Evolutionary conservation across 306 rosid species (phyloP).

Genomic region (Sophora flavescens): DNA sequence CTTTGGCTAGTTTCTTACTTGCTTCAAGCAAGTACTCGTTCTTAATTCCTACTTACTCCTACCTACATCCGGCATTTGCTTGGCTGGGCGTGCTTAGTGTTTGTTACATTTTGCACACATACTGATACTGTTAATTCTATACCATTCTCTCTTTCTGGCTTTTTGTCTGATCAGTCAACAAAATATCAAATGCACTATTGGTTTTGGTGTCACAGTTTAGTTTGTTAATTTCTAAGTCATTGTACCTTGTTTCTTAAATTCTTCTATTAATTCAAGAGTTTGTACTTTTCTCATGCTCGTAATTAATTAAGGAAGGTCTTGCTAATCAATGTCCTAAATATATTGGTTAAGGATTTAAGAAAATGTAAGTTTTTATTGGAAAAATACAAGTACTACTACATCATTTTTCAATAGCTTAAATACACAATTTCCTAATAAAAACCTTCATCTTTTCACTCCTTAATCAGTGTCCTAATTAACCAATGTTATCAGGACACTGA

Average conservation of each 20-base stretch:
- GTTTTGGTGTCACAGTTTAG: constrained; percentile 4
- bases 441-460: too few species aligned
- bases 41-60: too few species aligned
- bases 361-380: too few species aligned
- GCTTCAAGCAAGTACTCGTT: constrained; percentile 15
- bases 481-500: too few species aligned
- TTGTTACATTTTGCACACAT: constrained; percentile 40
- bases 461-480: too few species aligned
- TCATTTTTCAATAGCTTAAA: too few species aligned
- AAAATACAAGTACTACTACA: too few species aligned
- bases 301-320: too few species aligned
- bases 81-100: constrained; percentile 50
- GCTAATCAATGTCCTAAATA: too few species aligned
- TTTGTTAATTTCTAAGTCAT: constrained; percentile 26
- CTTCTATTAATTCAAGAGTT: neutral
- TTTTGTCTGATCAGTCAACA: constrained; percentile 32
- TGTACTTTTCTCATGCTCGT: neutral
- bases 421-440: too few species aligned
- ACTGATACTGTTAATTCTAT: constrained; percentile 11
- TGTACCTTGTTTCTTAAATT: neutral
- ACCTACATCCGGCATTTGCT: constrained; percentile 36
- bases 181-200: constrained; percentile 37
- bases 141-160: constrained; percentile 12
- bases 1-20: neutral
- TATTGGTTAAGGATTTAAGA: too few species aligned